Conservation (phyloP, 805 yeast genomes). For the Pichia membranifaciens region DNA sequence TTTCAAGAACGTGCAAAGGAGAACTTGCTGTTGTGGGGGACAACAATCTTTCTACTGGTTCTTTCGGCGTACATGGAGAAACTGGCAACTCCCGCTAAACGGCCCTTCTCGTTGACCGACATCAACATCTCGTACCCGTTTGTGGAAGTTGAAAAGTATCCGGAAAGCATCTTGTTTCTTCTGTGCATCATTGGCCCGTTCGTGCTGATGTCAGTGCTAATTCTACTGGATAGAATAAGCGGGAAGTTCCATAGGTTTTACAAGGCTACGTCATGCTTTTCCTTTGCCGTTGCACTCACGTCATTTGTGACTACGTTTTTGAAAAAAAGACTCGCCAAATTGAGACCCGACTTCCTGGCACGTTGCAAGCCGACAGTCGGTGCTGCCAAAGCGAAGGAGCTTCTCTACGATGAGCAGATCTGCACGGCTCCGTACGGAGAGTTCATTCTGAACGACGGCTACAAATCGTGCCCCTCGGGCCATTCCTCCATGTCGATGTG, state of each 20-base stretch:
- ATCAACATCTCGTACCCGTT: slow-evolving; percentile 44
- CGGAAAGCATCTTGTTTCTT: slow-evolving; percentile 24
- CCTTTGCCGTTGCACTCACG: slow-evolving; percentile 37
- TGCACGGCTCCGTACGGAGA: slow-evolving; percentile 33
- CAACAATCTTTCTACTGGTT: not conserved
- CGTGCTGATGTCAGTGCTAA: slow-evolving; percentile 21
- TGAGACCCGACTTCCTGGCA: slow-evolving; percentile 83
- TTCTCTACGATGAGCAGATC: slow-evolving; percentile 23
- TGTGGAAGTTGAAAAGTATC: slow-evolving; percentile 36
- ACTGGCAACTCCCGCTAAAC: slow-evolving; percentile 36
- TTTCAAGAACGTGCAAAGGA: slow-evolving; percentile 8
- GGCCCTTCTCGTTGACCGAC: slow-evolving; percentile 40
- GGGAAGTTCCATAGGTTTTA: slow-evolving; percentile 34
- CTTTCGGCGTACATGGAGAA: slow-evolving; percentile 19
- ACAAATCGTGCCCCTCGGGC: slow-evolving; percentile 76
- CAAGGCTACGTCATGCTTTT: slow-evolving; percentile 34
- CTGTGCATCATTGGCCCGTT: slow-evolving; percentile 36
- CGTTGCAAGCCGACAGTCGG: slow-evolving; percentile 51
- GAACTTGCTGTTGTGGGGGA: slow-evolving; percentile 10
- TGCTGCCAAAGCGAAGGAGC: slow-evolving; percentile 18
- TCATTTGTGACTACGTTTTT: slow-evolving; percentile 62
- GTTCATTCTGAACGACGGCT: slow-evolving; percentile 47
- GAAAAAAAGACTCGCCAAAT: slow-evolving; percentile 78
- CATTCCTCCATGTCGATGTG: slow-evolving; percentile 67
- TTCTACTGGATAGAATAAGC: slow-evolving; percentile 13